phyloP scores from a whole-genome alignment of 805 yeast species.

The Ascoidea rubescens region DNA sequence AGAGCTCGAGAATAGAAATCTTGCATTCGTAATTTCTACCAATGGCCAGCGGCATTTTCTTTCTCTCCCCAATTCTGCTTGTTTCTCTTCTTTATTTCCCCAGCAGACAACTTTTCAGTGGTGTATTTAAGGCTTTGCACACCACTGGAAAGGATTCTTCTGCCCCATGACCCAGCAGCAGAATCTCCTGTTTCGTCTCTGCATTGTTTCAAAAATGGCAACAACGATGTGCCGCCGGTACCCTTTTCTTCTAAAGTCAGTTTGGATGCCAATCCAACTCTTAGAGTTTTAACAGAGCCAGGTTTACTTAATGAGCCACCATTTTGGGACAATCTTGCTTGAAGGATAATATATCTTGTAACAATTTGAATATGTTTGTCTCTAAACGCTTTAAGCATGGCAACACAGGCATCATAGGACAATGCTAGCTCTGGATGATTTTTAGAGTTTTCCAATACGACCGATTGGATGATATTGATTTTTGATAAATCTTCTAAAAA shows the following conservation, averaged over 20 bases:
- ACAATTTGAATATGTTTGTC: constrained; percentile 91
- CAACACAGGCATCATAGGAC: constrained; percentile 79
- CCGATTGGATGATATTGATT: constrained; percentile 49
- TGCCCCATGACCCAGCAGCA: constrained; percentile 91
- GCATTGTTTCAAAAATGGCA: constrained; percentile 89
- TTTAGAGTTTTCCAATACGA: constrained; percentile 30
- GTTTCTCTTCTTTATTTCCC: too few relatives aligned
- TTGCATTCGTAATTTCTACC: too few relatives aligned
- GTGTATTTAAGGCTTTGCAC: too few relatives aligned
- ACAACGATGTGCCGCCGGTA: constrained; percentile 86
- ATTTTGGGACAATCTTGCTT: constrained; percentile 43
- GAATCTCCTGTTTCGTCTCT: constrained; percentile 92
- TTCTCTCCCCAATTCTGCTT: too few relatives aligned
- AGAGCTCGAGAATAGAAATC: too few relatives aligned
- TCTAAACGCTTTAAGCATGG: constrained; percentile 77
- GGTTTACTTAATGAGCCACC: constrained; percentile 28
- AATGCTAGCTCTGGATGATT: constrained; percentile 41
- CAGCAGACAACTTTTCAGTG: too few relatives aligned
- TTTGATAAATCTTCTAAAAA: constrained; percentile 50
- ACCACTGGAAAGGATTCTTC: constrained; percentile 30
- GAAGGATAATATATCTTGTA: constrained; percentile 72
- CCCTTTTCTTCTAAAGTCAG: constrained; percentile 44
- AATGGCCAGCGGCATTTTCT: too few relatives aligned
- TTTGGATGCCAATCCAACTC: constrained; percentile 52
- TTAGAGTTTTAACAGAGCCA: constrained; percentile 30